Conservation (phyloP, 2,329 filamentous ascomycete species). For the Thelonectria blattea region DNA sequence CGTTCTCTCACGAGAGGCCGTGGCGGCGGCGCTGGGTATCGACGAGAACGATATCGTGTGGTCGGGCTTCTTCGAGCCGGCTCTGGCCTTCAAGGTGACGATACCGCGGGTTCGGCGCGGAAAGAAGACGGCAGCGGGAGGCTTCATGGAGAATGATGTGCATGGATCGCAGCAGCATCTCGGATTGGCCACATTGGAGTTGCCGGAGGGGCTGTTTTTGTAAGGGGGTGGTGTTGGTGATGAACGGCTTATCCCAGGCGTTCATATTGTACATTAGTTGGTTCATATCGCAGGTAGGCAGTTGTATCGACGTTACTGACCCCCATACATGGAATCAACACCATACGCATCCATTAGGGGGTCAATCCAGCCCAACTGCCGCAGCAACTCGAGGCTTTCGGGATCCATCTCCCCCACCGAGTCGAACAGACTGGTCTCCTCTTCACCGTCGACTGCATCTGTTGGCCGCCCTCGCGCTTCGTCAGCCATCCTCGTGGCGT, state of each 20-base stretch:
- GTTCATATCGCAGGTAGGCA: too few relatives aligned
- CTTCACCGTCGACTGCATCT: conserved; percentile 5
- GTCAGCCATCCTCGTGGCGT: conserved; percentile 19
- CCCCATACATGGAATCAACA: conserved; percentile 10
- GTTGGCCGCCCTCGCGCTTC: conserved; percentile 22
- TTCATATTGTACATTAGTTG: too few relatives aligned
- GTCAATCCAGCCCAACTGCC: conserved; percentile 24
- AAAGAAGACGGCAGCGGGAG: conserved; percentile 24
- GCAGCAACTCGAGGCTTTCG: conserved; percentile 9
- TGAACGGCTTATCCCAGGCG: too few relatives aligned
- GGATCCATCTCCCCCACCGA: conserved; percentile 6
- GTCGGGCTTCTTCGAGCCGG: conserved; percentile 52
- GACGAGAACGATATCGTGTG: conserved; percentile 41
- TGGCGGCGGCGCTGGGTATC: conserved; percentile 36
- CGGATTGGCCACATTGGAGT: conserved; percentile 22
- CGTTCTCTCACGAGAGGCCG: conserved; percentile 18
- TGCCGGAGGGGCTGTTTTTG: conserved; percentile 1
- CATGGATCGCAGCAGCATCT: conserved; percentile 33
- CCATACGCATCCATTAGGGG: conserved; percentile 23
- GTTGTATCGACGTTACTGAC: background rate
- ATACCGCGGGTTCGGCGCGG: conserved; percentile 22
- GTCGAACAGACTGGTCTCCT: background rate
- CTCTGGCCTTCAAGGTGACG: conserved; percentile 51
- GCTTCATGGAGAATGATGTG: conserved; percentile 34
- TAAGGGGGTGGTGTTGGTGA: too few relatives aligned